Base-by-base conservation (phyloP, 1,139 yeast genomes). In the Kodamaea sp. region DNA sequence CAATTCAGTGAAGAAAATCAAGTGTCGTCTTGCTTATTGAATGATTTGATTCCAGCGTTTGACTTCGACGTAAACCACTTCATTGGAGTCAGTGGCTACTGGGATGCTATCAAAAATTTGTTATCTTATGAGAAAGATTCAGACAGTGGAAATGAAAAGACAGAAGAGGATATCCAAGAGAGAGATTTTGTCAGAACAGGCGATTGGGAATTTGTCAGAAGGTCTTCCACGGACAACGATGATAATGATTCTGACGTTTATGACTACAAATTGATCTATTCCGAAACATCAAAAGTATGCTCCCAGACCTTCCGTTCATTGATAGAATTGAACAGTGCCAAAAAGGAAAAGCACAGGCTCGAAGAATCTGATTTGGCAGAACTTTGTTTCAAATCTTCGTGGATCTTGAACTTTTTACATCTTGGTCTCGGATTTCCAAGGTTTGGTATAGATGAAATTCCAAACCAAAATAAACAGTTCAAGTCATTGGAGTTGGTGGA, bases 41-140 rank as follows among this genome's bases (percentile, higher is more conserved):
- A 63, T 35, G 81, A 78, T 40, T 53, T 66, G 26, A 68, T 77
- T 13, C 95, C 95, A 0, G 72, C 78, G 2, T 79, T 86, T 58
- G 87, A 82, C 46, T 80, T 84, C 47, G 80, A 74, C 35, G 63
- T 78, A 25, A 78, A 80, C 45, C 81, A 78, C 44, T 85, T 85
- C 43, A 72, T 83, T 20, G 95, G 94, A 0, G 88, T 87, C 2
- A 81, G 89, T 47, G 95, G 89, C 27, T 85, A 83, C 57, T 85
- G 89, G 86, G 85, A 84, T 53, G 78, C 88, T 3, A 66, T 83
- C 7, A 72, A 73, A 15, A 70, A 68, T 22, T 63, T 80, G 3
- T 56, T 68, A 24, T 55, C 61, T 2, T 61, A 65, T 35, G 56
- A 56, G 14, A 46, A 47, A 9, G 28, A 26, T 14, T 8, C 4